Base-by-base conservation (phyloP, 2,329 filamentous ascomycete genomes). In the Claviceps arundinis region DNA sequence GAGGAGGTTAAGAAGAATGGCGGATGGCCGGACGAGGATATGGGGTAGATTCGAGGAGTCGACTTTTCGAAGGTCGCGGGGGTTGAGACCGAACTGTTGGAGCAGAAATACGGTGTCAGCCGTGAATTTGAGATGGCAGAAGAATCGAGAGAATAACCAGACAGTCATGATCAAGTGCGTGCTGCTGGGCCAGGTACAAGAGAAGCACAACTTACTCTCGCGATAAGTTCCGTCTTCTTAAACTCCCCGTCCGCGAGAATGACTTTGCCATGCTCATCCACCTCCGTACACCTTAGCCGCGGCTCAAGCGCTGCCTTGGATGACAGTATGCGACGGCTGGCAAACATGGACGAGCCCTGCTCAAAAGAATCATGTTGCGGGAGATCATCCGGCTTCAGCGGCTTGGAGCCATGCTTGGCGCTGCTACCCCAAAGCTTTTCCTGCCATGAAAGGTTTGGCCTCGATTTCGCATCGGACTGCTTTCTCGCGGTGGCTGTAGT, bases 171-270 rank as follows among this genome's bases (percentile, higher is more conserved):
- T 11, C 2, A 9, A 42, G 1, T 13, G 13, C 19, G 4, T 30
- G 26, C 26, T 30, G 26, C 26, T 30, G 26, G 26, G 8, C 8
- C 26, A 30, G 26, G 26, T 8, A 30, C 26, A 30, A 30, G 26
- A 30, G 26, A 30, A 44, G 13, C 17, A 22, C 9, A 19, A 2
- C 13, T 47, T 68, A 90, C 87, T 77, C 93, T 96, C 50, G 90
- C 89, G 67, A 96, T 97, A 47, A 98, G 75, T 71, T 98, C 93
- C 62, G 83, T 93, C 76, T 98, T 98, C 71, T 93, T 94, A 69
- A 96, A 97, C 68, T 97, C 93, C 54, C 89, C 89, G 64, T 94
- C 94, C 19, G 95, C 86, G 53, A 97, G 74, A 19, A 91, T 94
- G 26, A 96, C 89, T 60, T 94, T 86, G 42, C 93, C 93, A 62